Evolutionary conservation across 2,329 filamentous ascomycete species (phyloP), one percentile per base, ranked within the genome.

Genomic region (Ophiostoma australiae): DNA sequence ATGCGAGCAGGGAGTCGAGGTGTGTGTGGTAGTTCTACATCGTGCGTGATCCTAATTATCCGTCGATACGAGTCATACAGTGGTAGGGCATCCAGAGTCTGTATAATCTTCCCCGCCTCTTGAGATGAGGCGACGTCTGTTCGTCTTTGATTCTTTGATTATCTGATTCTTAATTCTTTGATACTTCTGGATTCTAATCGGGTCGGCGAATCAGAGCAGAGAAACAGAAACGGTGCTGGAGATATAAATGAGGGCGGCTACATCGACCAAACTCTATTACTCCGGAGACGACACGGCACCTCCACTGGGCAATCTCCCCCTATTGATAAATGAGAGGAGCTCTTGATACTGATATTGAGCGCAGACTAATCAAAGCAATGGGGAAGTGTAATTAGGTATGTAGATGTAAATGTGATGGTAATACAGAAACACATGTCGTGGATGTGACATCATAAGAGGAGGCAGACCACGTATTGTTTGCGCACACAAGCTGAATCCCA

Each of bases 31-130:
- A 58, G 23, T 58, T 58, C 52, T 58, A 58, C 52, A n/a, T n/a
- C n/a, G n/a, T n/a, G n/a, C n/a, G n/a, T 58, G 48, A 27, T 58
- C 52, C 10, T 58, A 27, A 58, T 27, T 58, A 58, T 58, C n/a
- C 52, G 48, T 48, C n/a, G 52, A 58, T 58, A 58, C 52, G 52
- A 58, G 52, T 58, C 52, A 58, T 58, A 55, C 44, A 58, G 44
- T 48, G 44, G 44, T 48, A 44, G 17, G 37, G 44, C 44, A n/a
- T 48, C 44, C 17, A 48, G 44, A 48, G 44, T 48, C 44, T n/a
- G 44, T 27, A n/a, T 58, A 58, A 13, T 58, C n/a, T 27, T 58
- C 52, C 48, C 48, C 52, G 52, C 52, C 52, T 58, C 23, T 48
- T 11, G 48, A 55, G 37, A 39, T 41, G 39, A 23, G 23, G 52